phyloP scores from a whole-genome alignment of 805 yeast species.

The Metschnikowia vanudenii region DNA sequence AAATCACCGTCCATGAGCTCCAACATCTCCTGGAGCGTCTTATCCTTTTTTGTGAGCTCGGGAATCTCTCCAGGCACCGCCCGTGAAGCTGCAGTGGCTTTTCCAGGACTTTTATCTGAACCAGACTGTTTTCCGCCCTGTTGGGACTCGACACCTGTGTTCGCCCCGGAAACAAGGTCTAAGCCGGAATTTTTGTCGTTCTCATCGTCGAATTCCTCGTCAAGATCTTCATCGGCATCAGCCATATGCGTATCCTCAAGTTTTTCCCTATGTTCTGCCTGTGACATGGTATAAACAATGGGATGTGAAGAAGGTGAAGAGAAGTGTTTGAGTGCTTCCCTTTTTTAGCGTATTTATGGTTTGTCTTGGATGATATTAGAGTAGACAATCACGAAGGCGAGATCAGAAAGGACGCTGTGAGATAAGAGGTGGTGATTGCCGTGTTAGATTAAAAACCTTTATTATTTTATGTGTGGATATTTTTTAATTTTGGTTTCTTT shows the following conservation, averaged over 20 bases:
- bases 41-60: conserved; percentile 72
- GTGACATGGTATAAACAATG: not conserved
- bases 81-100: not conserved
- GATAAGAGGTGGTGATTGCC: no score
- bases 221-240: conserved; percentile 20
- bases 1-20: conserved; percentile 84
- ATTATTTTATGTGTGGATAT: not conserved
- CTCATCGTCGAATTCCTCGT: conserved; percentile 26
- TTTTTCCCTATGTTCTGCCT: not conserved
- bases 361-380: no score
- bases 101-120: not conserved
- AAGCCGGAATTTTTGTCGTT: conserved; percentile 14
- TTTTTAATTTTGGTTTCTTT: not conserved
- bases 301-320: not conserved
- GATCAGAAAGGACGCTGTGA: no score
- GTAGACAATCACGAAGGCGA: no score
- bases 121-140: not conserved
- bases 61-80: conserved; percentile 46
- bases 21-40: conserved; percentile 77
- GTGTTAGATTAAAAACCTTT: no score
- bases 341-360: no score
- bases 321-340: no score
- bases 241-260: conserved; percentile 6
- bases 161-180: conserved; percentile 6
- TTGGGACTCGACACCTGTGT: not conserved